A percentile compares a stretch with the other conserved stretches of the same genome.
Evolutionary conservation across 352 stramenopile genomes (phyloP).

Genomic region (Pythium guiyangense): DNA sequence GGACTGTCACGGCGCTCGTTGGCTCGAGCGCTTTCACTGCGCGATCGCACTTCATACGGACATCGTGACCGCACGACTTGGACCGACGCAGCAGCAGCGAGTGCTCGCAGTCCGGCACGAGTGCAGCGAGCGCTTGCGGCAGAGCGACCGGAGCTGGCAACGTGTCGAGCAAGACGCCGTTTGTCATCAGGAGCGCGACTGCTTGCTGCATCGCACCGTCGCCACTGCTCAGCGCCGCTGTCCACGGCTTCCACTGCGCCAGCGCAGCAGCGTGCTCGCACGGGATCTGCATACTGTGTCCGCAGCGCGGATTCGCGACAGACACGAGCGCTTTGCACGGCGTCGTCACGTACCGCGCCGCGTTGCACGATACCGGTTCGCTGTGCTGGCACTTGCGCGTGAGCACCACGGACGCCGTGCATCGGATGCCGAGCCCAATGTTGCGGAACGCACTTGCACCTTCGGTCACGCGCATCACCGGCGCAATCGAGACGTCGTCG

Average conservation of each 20-base stretch:
- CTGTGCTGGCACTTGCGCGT: conserved; percentile 38
- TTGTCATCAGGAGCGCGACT: conserved; percentile 23
- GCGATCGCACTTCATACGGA: conserved; percentile 44
- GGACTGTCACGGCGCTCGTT: conserved; percentile 5
- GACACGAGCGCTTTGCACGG: conserved; percentile 29
- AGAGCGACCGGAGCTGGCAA: conserved; percentile 20
- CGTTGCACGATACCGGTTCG: conserved; percentile 41
- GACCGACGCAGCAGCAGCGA: conserved; percentile 34
- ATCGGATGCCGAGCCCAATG: conserved; percentile 43
- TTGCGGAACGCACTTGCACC: conserved; percentile 24
- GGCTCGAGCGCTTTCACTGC: conserved; percentile 35
- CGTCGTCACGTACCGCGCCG: conserved; percentile 25
- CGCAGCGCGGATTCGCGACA: conserved; percentile 31
- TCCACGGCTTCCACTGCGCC: conserved; percentile 48
- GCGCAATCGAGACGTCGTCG: conserved; percentile 7
- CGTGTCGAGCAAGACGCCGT: conserved; percentile 35
- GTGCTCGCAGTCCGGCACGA: conserved; percentile 31
- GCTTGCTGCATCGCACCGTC: neutral
- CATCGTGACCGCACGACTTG: conserved; percentile 48
- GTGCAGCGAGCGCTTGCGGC: conserved; percentile 18
- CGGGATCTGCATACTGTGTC: conserved; percentile 34
- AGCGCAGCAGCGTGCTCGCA: conserved; percentile 30
- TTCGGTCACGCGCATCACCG: conserved; percentile 30
- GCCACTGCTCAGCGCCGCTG: neutral
- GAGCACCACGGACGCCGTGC: conserved; percentile 27